These are phyloP conservation scores for Phyllosticta citribraziliensis DNA, from an alignment of 2,329 filamentous ascomycete genomes.

Conservation along the genomic window DNA sequence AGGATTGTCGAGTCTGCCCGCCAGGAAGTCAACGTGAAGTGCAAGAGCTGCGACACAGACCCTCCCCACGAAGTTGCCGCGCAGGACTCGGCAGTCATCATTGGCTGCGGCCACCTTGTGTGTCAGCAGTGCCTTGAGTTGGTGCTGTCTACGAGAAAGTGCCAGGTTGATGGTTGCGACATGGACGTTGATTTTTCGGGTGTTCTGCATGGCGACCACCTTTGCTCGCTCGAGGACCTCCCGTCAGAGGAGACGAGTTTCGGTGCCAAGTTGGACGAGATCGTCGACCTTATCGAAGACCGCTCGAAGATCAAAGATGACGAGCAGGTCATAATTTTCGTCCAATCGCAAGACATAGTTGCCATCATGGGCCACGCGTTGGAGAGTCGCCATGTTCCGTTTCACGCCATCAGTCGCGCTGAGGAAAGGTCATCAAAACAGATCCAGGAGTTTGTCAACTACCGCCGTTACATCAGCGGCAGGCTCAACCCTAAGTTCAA, in stretches of 20 bases:
- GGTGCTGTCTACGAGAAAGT: conserved; percentile 23
- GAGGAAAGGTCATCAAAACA: background rate
- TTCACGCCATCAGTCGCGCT: conserved; percentile 27
- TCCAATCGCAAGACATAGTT: conserved; percentile 42
- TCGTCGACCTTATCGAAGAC: conserved; percentile 35
- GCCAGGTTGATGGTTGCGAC: conserved; percentile 32
- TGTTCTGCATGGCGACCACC: conserved; percentile 29
- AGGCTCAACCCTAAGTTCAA: background rate
- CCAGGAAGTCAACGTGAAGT: background rate
- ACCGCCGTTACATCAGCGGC: conserved; percentile 1
- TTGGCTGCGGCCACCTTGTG: conserved; percentile 30
- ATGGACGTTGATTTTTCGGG: conserved; percentile 24
- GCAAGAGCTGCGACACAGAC: background rate
- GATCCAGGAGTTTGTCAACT: background rate
- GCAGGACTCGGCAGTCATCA: background rate
- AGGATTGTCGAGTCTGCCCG: background rate
- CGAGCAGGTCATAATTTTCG: conserved; percentile 48
- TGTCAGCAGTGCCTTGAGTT: conserved; percentile 33
- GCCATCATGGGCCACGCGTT: conserved; percentile 28
- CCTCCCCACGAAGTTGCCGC: background rate
- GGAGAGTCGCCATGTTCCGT: conserved; percentile 19
- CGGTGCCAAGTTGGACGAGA: conserved; percentile 40
- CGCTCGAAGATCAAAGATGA: conserved; percentile 21
- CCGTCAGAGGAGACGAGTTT: conserved; percentile 3
- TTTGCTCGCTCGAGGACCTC: conserved; percentile 22